phyloP scores from a whole-genome alignment of 2,329 filamentous ascomycete genomes.

The Aspergillus calidoustus region DNA sequence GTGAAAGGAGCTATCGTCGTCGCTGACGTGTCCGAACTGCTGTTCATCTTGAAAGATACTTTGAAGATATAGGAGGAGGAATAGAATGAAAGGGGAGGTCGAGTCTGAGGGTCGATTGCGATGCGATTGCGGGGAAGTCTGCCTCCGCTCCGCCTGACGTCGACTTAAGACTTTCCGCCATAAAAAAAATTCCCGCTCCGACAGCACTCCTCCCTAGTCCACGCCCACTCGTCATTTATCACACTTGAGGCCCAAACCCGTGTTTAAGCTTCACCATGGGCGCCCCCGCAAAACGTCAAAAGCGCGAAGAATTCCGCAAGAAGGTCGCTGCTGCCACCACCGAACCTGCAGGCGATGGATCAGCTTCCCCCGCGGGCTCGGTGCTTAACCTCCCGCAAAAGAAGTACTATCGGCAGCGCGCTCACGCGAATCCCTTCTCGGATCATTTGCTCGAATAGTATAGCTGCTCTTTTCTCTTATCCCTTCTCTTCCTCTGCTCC shows the following conservation, averaged over 20 bases:
- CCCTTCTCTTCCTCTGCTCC: not conserved
- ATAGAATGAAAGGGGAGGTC: not conserved
- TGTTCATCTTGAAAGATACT: not conserved
- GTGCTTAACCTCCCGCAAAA: slow-evolving; percentile 77
- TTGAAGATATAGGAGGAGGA: not conserved
- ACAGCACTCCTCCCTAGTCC: not conserved
- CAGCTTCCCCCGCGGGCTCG: slow-evolving; percentile 36
- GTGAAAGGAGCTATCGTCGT: slow-evolving; percentile 33
- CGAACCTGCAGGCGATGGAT: slow-evolving; percentile 27
- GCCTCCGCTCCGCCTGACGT: slow-evolving; percentile 4
- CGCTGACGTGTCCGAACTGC: slow-evolving; percentile 14
- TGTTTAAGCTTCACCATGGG: slow-evolving; percentile 10
- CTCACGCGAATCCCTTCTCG: slow-evolving; percentile 97
- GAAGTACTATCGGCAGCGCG: slow-evolving; percentile 93
- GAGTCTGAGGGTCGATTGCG: not conserved
- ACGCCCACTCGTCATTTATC: not conserved
- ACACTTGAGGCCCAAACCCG: no score
- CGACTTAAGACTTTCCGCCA: not conserved
- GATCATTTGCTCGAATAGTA: slow-evolving; percentile 91
- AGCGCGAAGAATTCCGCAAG: slow-evolving; percentile 69
- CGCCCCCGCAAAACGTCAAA: slow-evolving; percentile 45
- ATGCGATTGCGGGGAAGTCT: slow-evolving; percentile 11
- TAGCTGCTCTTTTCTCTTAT: slow-evolving; percentile 35
- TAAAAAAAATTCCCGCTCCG: slow-evolving; percentile 10
- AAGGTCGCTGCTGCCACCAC: slow-evolving; percentile 43